A percentile compares a stretch with the other conserved stretches of the same genome.
Conservation (phyloP, 2,329 filamentous ascomycete genomes). For the Didymella exigua region DNA sequence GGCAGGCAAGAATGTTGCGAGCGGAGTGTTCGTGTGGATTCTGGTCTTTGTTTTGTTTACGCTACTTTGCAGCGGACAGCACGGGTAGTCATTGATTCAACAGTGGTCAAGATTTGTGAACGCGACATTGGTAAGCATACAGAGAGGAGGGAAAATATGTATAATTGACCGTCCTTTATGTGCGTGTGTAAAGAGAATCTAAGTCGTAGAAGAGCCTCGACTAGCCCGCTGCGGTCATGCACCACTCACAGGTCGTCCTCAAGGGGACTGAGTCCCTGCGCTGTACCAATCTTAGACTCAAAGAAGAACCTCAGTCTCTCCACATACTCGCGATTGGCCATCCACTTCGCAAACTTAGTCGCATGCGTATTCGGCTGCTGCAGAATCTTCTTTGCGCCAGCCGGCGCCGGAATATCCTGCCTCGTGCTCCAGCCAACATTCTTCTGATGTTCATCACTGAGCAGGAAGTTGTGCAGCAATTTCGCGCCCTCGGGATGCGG, state of each 20-base stretch:
- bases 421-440: constrained; percentile 47
- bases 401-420: constrained; percentile 40
- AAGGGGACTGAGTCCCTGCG: constrained; percentile 52
- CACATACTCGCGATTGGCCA: constrained; percentile 50
- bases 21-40: background rate
- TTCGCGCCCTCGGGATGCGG: constrained; percentile 59
- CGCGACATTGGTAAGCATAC: too few species aligned
- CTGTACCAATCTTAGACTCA: constrained; percentile 51
- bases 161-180: too few species aligned
- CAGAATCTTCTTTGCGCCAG: constrained; percentile 37
- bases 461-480: constrained; percentile 56
- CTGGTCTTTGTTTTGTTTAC: background rate
- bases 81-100: too few species aligned
- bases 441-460: constrained; percentile 51
- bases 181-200: background rate
- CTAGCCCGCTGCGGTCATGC: background rate
- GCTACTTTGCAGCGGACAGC: background rate
- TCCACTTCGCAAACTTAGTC: constrained; percentile 49
- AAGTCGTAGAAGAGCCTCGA: too few species aligned
- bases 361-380: constrained; percentile 46
- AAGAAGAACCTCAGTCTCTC: constrained; percentile 53
- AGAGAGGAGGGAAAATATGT: too few species aligned
- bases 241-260: constrained; percentile 18
- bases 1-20: background rate
- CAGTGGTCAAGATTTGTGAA: too few species aligned